Evolutionary conservation across 1,284 basidiomycete genomes (phyloP), one percentile per base, ranked within the genome.

Genomic region (Ustilago nuda): DNA sequence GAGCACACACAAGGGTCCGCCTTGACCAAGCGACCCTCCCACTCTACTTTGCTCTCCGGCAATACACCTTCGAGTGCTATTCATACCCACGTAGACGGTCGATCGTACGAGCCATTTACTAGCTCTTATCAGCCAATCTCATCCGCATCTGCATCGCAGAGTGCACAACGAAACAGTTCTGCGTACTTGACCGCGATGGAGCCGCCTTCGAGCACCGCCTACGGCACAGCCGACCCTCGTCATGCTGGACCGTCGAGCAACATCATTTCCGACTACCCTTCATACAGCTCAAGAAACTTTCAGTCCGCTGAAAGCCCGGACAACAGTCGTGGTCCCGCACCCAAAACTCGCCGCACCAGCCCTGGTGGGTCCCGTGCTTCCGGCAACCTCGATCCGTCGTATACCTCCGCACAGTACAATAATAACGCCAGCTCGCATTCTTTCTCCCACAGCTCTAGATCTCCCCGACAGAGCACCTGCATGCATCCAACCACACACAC

Each of bases 331-430:
- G 70, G 63, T 13, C 75, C 75, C 13, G 54, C 63, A 13, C 35
- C 70, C 17, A 77, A 77, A 57, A 30, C 70, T 37, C 62, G 75
- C 13, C 62, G 75, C 17, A 77, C 75, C 19, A 77, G 75, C 33
- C 75, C 75, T 4, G 75, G 75, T 43, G 75, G 70, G 48, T 77
- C 75, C 15, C 62, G 75, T 11, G 71, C 75, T 8, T 73, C 75
- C 13, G 69, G 66, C 37, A 43, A 69, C 39, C 43, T 67, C 3
- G 36, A 66, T 12, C 33, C 70, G 1, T 61, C 55, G 46, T 45
- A 37, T 17, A n/a, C 33, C 15, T 39, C 48, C 1, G 11, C 58
- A 7, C 54, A 58, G 35, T 52, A 54, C 52, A 43, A 50, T 35
- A 12, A 66, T 13, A 33, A n/a, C n/a, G 35, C 27, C 17, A 27